phyloP scores from a whole-genome alignment of 768 basidiomycete species.

The Lepiota venenata region DNA sequence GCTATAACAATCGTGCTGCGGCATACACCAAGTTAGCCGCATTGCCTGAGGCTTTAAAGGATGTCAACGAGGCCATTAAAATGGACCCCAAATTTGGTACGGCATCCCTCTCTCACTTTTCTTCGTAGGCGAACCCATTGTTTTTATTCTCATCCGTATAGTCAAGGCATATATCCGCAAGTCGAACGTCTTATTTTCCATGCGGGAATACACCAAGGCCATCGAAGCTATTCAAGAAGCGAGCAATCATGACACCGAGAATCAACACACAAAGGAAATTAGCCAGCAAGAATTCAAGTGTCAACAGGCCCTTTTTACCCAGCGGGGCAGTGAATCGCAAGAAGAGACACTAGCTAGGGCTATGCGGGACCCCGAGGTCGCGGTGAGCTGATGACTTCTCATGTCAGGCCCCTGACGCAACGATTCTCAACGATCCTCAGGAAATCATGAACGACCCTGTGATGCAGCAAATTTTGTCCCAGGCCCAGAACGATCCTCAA shows the following conservation, averaged over 20 bases:
- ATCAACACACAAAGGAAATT: slow-evolving; percentile 84
- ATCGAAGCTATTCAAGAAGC: slow-evolving; percentile 82
- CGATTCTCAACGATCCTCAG: slow-evolving; percentile 31
- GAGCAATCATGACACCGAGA: slow-evolving; percentile 70
- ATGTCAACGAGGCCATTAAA: slow-evolving; percentile 90
- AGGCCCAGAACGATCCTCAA: slow-evolving; percentile 85
- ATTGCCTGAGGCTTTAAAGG: slow-evolving; percentile 93
- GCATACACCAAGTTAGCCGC: slow-evolving; percentile 95
- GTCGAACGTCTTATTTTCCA: slow-evolving; percentile 75
- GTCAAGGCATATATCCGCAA: slow-evolving; percentile 98
- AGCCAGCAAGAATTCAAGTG: slow-evolving; percentile 75
- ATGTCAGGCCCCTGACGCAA: background rate
- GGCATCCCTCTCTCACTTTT: slow-evolving; percentile 16
- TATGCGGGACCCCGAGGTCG: slow-evolving; percentile 97
- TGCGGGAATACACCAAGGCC: slow-evolving; percentile 91
- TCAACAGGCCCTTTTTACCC: slow-evolving; percentile 71
- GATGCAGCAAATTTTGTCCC: slow-evolving; percentile 93
- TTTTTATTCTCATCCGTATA: slow-evolving; percentile 20
- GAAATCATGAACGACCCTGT: slow-evolving; percentile 85
- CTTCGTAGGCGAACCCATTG: background rate
- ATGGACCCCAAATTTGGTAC: slow-evolving; percentile 82
- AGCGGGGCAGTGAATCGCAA: slow-evolving; percentile 83
- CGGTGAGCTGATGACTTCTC: slow-evolving; percentile 45
- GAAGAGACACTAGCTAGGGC: slow-evolving; percentile 92
- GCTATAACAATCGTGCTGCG: slow-evolving; percentile 98